Evolutionary conservation across 2,329 filamentous ascomycete genomes (phyloP), one percentile per base, ranked within the genome.

Genomic region (Penicillium freii): DNA sequence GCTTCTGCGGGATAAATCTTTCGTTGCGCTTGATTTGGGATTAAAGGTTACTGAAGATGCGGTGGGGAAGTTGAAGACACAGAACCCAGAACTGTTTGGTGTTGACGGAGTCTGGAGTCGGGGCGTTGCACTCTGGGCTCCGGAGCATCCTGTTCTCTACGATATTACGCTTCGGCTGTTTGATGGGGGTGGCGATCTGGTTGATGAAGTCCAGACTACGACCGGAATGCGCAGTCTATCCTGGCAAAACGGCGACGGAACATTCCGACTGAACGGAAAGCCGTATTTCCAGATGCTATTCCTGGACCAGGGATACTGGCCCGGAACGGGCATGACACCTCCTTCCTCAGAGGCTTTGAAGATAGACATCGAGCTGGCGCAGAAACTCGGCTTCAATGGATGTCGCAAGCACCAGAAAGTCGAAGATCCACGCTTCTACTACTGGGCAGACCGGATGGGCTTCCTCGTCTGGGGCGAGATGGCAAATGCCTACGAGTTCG

Each of bases 281-380:
- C 87, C 88, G 29, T 75, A 84, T 36, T 90, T 90, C 69, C 79
- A 83, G 36, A 86, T 88, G 47, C 84, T 87, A 3, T 86, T 87
- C 0, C 77, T 90, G 0, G 88, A 91, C 57, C 87, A 90, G 64
- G 87, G 87, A 0, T 89, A 81, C 68, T 90, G 87, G 87, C 87
- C 86, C 0, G 85, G 89, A 62, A 87, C 87, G 0, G 78, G 89
- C 1, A 80, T 90, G 64, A 82, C 82, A 0, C 83, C 88, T 0
- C 88, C 88, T 0, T 89, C 81, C 2, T 75, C 79, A 1, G 86
- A 90, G 57, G 87, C 87, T 0, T 83, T 90, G 81, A 77, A 82
- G 0, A 86, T 78, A 31, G 88, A 91, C 59, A 72, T 91, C 9
- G 69, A 87, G 59, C 74, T 84, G 15, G 72, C 89, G 29, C 89